A percentile compares a stretch with the other conserved stretches of the same genome.
phyloP scores from a whole-genome alignment of 495 filamentous ascomycete species.

The Sordaria brevicollis region DNA sequence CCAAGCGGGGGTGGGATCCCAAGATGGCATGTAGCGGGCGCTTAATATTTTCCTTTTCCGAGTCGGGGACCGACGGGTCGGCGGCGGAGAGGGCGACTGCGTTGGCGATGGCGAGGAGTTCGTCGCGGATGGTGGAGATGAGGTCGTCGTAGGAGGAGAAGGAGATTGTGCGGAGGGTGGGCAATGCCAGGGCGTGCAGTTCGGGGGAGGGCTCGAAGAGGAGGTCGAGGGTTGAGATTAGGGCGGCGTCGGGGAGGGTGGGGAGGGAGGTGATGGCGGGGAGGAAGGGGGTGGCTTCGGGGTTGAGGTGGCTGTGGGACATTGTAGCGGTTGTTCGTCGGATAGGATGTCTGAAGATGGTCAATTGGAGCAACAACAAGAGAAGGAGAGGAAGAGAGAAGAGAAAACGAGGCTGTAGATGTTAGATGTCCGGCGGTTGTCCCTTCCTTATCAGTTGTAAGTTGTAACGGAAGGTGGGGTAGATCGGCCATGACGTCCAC shows the following conservation, averaged over 20 bases:
- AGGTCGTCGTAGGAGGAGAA: constrained; percentile 37
- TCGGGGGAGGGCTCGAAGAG: constrained; percentile 80
- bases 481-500: not conserved
- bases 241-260: constrained; percentile 38
- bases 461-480: not conserved
- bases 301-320: constrained; percentile 5
- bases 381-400: not conserved
- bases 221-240: constrained; percentile 57
- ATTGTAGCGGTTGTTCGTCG: not conserved
- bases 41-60: not conserved
- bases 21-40: constrained; percentile 51
- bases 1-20: constrained; percentile 80
- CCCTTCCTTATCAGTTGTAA: not conserved
- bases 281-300: constrained; percentile 19
- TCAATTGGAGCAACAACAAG: not conserved
- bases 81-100: constrained; percentile 22
- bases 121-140: constrained; percentile 36
- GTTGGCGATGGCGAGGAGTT: constrained; percentile 37
- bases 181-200: constrained; percentile 60
- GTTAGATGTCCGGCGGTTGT: not conserved
- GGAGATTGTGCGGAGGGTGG: constrained; percentile 48
- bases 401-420: not conserved
- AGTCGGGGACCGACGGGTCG: constrained; percentile 1
- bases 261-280: constrained; percentile 24
- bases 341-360: not conserved